These are phyloP conservation scores for Aspergillus nanangensis DNA, from an alignment of 495 filamentous ascomycete species.

Conservation along the genomic window DNA sequence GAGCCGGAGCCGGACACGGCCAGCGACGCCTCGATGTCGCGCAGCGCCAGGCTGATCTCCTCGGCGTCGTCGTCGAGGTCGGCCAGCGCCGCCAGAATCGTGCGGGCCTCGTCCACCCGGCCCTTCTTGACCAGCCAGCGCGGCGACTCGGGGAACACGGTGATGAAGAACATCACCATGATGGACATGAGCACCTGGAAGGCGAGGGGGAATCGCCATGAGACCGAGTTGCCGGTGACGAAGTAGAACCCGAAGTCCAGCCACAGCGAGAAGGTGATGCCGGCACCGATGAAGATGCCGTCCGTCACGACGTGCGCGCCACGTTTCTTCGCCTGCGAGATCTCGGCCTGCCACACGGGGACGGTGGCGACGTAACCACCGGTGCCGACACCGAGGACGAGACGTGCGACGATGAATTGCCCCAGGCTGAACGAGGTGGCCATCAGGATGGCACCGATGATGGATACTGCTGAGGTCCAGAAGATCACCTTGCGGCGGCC, in stretches of 20 bases:
- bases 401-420: conserved; percentile 42
- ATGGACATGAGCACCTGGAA: conserved; percentile 58
- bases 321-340: conserved; percentile 53
- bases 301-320: conserved; percentile 63
- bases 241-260: conserved; percentile 58
- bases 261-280: conserved; percentile 64
- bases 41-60: conserved; percentile 27
- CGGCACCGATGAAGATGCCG: conserved; percentile 60
- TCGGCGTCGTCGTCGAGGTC: conserved; percentile 20
- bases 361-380: conserved; percentile 61
- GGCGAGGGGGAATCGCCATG: conserved; percentile 61
- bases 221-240: conserved; percentile 43
- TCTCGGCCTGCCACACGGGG: conserved; percentile 63
- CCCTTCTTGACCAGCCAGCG: conserved; percentile 55
- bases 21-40: conserved; percentile 35
- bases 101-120: conserved; percentile 47
- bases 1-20: conserved; percentile 25
- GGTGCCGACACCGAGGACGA: conserved; percentile 57
- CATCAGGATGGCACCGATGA: conserved; percentile 41
- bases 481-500: conserved; percentile 31
- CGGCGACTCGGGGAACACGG: conserved; percentile 55
- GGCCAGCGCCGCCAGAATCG: conserved; percentile 40
- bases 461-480: conserved; percentile 22
- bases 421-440: conserved; percentile 31
- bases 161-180: conserved; percentile 42